Percentiles rank a stretch among this genome's conserved stretches.
phyloP scores from a whole-genome alignment of 2,329 filamentous ascomycete genomes.

The Venturia carpophila region DNA sequence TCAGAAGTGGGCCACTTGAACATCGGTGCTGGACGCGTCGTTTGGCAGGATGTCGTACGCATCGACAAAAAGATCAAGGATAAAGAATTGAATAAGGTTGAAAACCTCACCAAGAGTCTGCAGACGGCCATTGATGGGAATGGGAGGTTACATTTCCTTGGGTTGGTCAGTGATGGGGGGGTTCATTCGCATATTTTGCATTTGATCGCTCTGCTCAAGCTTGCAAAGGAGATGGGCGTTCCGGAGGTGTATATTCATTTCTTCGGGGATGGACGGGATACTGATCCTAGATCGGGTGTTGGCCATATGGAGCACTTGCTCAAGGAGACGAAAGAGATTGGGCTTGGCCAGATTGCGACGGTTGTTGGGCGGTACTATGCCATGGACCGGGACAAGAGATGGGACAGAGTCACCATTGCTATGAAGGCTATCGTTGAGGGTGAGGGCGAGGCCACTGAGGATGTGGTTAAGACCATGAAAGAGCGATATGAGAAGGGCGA shows the following conservation, averaged over 20 bases:
- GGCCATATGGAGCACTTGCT: constrained; percentile 83
- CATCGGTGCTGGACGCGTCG: constrained; percentile 92
- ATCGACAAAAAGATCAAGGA: constrained; percentile 93
- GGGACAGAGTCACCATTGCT: constrained; percentile 87
- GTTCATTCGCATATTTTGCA: constrained; percentile 97
- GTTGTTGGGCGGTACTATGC: constrained; percentile 94
- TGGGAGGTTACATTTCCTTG: constrained; percentile 84
- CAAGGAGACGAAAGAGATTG: constrained; percentile 73
- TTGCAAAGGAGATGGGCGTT: constrained; percentile 80
- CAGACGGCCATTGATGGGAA: constrained; percentile 76
- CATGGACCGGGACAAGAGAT: constrained; percentile 99
- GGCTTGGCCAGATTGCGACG: constrained; percentile 79
- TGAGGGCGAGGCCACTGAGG: constrained; percentile 76
- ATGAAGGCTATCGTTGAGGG: constrained; percentile 79
- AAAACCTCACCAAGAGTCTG: constrained; percentile 71
- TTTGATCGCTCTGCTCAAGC: constrained; percentile 75
- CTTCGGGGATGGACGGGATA: constrained; percentile 96
- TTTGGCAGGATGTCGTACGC: constrained; percentile 94
- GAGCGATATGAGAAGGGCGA: constrained; percentile 80
- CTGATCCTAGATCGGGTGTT: constrained; percentile 87
- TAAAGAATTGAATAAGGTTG: constrained; percentile 64
- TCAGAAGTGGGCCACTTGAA: constrained; percentile 98
- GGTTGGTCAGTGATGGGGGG: constrained; percentile 89
- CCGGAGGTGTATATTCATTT: constrained; percentile 97
- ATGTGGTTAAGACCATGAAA: constrained; percentile 77